These are phyloP conservation scores for Nemophila menziesii DNA, from an alignment of 257 asterid genomes.

Conservation along the genomic window DNA sequence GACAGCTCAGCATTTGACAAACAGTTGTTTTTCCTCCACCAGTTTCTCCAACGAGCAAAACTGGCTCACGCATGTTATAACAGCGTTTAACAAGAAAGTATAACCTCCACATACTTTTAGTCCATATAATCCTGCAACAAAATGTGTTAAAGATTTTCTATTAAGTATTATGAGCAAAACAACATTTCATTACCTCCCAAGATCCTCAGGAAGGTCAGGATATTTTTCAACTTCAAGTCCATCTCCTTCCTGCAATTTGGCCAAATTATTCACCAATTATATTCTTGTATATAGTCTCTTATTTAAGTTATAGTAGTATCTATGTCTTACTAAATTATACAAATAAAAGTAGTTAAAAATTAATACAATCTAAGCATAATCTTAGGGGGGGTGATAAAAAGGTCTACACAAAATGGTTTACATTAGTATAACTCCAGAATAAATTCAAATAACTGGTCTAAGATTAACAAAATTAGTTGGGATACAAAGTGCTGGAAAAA, in stretches of 20 bases:
- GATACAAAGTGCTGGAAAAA: slow-evolving; percentile 2
- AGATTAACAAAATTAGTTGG: too few species aligned
- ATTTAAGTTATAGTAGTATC: too few species aligned
- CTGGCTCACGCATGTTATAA: slow-evolving; percentile 89
- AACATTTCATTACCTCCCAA: slow-evolving; percentile 35
- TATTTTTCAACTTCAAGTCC: not conserved
- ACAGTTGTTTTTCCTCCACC: slow-evolving; percentile 98
- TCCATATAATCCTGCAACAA: slow-evolving; percentile 59
- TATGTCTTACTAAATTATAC: too few species aligned
- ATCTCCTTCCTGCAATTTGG: slow-evolving; percentile 12
- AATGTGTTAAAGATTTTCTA: slow-evolving; percentile 3
- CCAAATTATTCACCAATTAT: slow-evolving; percentile 3
- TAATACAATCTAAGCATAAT: too few species aligned
- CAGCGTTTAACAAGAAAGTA: slow-evolving; percentile 85
- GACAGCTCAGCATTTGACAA: slow-evolving; percentile 78
- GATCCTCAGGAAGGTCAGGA: not conserved
- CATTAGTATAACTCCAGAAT: too few species aligned
- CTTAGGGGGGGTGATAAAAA: too few species aligned
- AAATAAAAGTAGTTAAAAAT: too few species aligned
- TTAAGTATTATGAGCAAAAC: slow-evolving; percentile 12
- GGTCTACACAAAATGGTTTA: too few species aligned
- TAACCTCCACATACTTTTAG: slow-evolving; percentile 66
- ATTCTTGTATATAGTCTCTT: too few species aligned
- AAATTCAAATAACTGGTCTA: too few species aligned
- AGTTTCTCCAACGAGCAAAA: slow-evolving; percentile 96